Base-by-base conservation (phyloP, 495 filamentous ascomycete species). In the Ramalina peruviana region DNA sequence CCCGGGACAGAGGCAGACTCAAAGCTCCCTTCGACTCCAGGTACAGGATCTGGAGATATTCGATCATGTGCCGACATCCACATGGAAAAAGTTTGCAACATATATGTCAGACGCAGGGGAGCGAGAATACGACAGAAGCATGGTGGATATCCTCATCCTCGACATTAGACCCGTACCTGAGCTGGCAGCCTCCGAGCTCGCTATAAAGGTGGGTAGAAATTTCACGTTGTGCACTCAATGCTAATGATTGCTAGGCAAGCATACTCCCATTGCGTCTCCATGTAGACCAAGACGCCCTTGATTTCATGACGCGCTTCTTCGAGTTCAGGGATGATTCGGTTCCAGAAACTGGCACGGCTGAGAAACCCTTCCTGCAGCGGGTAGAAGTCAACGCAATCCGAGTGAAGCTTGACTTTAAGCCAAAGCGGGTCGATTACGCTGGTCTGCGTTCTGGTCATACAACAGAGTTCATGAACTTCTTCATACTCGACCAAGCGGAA, bases 401-500 rank as follows among this genome's bases (percentile, higher is more conserved):
- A 12, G 68, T 99, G 45, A 85, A 79, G 53, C 74, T 97, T 5
- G 92, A 99, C 64, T 99, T 97, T 69, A 99, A 99, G 64, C 93
- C 93, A 6, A 96, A 97, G 65, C 78, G 87, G 12, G 85, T 99
- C 21, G 88, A 99, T 65, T 99, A 97, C 59, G 83, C 80, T 0
- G 87, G 89, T 10, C 75, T 99, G 6, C 82, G 88, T n/a, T 95
- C 93, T 5, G 93, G 93, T n/a, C 88, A 86, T 51, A 99, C 93
- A 2, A 94, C 86, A 1, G 93, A 99, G 63, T 92, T 99, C 61
- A 97, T 97, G 93, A 97, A 99, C 66, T 94, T 99, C 63, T 75
- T 96, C 55, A 85, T 92, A 39, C 78, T 99, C 12, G 90, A 99
- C 51, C 79, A 84, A 48, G 77, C 89, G 2, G 81, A 92, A 51